Percentiles rank a stretch among this genome's conserved stretches.
Conservation (phyloP, 768 basidiomycete species). For the Mycena floridula region DNA sequence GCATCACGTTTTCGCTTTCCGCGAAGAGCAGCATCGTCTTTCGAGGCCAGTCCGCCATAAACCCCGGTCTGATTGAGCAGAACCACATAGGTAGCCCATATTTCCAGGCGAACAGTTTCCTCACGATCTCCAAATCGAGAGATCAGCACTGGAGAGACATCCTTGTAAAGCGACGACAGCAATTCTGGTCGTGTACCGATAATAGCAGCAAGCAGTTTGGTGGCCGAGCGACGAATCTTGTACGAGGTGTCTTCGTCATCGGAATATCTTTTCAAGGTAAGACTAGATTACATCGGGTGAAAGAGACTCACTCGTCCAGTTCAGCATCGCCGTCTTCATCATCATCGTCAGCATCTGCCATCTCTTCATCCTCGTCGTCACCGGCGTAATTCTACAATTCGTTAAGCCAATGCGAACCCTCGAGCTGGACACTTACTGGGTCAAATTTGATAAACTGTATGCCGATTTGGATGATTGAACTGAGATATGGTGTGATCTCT, state of each 20-base stretch:
- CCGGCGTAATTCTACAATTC: conserved; percentile 43
- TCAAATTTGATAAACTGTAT: conserved; percentile 86
- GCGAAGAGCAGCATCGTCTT: conserved; percentile 42
- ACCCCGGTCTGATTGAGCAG: conserved; percentile 81
- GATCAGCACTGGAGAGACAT: conserved; percentile 83
- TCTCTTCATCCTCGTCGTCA: conserved; percentile 44
- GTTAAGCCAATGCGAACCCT: neutral
- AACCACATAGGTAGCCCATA: conserved; percentile 81
- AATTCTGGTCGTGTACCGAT: conserved; percentile 90
- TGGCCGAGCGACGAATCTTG: conserved; percentile 91
- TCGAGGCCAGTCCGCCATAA: conserved; percentile 58
- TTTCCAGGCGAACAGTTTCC: conserved; percentile 87
- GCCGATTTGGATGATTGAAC: conserved; percentile 62
- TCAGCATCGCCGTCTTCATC: conserved; percentile 81
- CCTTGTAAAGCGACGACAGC: conserved; percentile 70
- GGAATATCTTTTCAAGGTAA: conserved; percentile 59
- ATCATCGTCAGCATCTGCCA: conserved; percentile 66
- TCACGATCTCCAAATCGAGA: conserved; percentile 93
- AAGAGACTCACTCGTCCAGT: conserved; percentile 59
- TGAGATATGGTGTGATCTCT: conserved; percentile 72
- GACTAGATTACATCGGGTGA: conserved; percentile 1
- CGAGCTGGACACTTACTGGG: conserved; percentile 52
- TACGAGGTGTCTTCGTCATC: conserved; percentile 99
- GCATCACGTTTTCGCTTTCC: conserved; percentile 77
- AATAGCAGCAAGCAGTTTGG: conserved; percentile 80